These are phyloP conservation scores for Sporobolomyces pararoseus DNA, from an alignment of 768 basidiomycete genomes.

Conservation along the genomic window DNA sequence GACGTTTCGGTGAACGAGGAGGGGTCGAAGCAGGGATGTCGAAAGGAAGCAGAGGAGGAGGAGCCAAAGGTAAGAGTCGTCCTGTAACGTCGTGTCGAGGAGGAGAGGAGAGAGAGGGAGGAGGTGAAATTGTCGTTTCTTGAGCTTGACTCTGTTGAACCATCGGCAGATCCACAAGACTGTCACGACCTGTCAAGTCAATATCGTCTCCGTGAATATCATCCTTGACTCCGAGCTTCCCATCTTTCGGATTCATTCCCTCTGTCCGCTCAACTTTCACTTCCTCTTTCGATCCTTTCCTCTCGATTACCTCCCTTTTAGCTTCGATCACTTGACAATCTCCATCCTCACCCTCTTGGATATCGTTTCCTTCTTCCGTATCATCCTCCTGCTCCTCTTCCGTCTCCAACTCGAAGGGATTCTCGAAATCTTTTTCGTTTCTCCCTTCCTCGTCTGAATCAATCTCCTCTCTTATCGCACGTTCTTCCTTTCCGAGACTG, in stretches of 20 bases:
- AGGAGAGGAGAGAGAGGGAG: not conserved
- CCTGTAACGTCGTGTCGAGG: conserved; percentile 12
- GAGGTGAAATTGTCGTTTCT: too few relatives aligned
- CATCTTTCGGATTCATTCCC: too few relatives aligned
- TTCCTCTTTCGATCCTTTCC: not conserved
- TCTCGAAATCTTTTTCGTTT: too few relatives aligned
- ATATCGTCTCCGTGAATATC: not conserved
- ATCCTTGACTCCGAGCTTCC: too few relatives aligned
- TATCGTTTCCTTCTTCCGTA: not conserved
- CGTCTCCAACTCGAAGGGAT: not conserved
- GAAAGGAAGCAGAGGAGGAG: not conserved
- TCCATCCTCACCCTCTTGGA: not conserved
- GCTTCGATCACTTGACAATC: not conserved
- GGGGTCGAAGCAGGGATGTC: not conserved
- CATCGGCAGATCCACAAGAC: not conserved
- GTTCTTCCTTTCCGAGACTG: too few relatives aligned
- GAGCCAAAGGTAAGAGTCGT: not conserved
- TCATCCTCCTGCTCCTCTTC: not conserved
- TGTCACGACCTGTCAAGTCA: not conserved
- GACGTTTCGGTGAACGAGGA: not conserved
- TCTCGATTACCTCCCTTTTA: not conserved
- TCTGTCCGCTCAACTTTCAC: too few relatives aligned
- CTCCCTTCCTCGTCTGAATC: too few relatives aligned
- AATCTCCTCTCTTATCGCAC: too few relatives aligned
- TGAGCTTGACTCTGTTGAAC: too few relatives aligned